Conservation (phyloP, 768 basidiomycete genomes). For the Amanita subjunquillea region DNA sequence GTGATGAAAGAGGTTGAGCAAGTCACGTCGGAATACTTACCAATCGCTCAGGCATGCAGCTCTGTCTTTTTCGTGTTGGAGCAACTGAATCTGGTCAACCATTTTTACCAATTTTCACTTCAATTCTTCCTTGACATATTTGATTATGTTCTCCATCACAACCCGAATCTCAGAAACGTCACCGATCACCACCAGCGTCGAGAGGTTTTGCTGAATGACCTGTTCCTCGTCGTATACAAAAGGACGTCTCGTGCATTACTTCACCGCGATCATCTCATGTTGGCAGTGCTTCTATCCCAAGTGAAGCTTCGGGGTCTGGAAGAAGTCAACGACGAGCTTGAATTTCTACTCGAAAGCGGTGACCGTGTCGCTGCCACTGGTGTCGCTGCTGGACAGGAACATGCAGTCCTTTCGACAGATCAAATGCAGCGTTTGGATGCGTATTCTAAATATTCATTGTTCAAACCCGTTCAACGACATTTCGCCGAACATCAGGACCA, state of each 20-base stretch:
- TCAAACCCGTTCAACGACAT: slow-evolving; percentile 65
- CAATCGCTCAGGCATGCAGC: slow-evolving; percentile 92
- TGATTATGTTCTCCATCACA: slow-evolving; percentile 86
- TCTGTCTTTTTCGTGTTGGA: slow-evolving; percentile 96
- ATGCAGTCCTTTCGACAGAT: slow-evolving; percentile 49
- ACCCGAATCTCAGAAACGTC: slow-evolving; percentile 78
- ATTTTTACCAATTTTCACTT: slow-evolving; percentile 98
- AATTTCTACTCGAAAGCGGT: slow-evolving; percentile 87
- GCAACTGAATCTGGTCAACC: slow-evolving; percentile 86
- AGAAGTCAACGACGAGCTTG: slow-evolving; percentile 76
- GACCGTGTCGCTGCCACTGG: slow-evolving; percentile 40
- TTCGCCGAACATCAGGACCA: slow-evolving; percentile 48
- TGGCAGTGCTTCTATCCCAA: slow-evolving; percentile 84
- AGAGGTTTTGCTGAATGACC: slow-evolving; percentile 72
- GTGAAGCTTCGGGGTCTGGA: slow-evolving; percentile 75
- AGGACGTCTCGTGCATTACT: slow-evolving; percentile 86
- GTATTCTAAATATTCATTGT: slow-evolving; percentile 64
- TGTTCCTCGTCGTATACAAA: slow-evolving; percentile 83
- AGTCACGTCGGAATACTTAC: slow-evolving; percentile 90
- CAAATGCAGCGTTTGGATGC: slow-evolving; percentile 59
- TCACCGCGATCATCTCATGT: slow-evolving; percentile 83
- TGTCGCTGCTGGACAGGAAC: slow-evolving; percentile 22
- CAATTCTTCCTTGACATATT: slow-evolving; percentile 98
- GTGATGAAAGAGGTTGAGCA: slow-evolving; percentile 96
- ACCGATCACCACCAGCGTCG: slow-evolving; percentile 66